phyloP scores from a whole-genome alignment of 106 monocot genomes.

The Amphibolis antarctica region DNA sequence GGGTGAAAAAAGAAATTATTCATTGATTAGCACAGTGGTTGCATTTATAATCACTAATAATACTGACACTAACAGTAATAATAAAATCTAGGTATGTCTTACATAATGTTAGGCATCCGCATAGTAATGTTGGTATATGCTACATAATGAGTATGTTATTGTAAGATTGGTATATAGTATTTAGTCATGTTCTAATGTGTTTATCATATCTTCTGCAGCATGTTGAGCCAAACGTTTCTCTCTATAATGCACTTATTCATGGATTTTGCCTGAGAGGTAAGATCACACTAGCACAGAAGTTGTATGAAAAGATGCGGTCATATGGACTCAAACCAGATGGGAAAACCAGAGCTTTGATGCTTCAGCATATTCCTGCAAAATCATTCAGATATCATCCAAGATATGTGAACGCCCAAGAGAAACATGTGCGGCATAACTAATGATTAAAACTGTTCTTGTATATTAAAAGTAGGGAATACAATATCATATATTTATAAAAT shows the following conservation, averaged over 20 bases:
- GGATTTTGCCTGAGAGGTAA: conserved; percentile 66
- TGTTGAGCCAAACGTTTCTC: conserved; percentile 44
- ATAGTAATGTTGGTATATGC: not conserved
- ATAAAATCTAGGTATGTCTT: no score
- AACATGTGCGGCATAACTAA: no score
- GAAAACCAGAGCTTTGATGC: conserved; percentile 81
- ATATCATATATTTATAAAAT: no score
- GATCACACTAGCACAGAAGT: conserved; percentile 35
- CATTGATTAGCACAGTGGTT: no score
- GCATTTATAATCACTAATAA: no score
- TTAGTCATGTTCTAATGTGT: not conserved
- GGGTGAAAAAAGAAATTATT: no score
- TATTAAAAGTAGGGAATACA: no score
- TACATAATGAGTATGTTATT: not conserved
- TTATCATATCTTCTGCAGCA: conserved; percentile 27
- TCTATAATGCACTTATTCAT: conserved; percentile 73
- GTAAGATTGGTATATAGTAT: not conserved
- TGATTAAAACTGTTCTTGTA: no score
- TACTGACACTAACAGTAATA: no score
- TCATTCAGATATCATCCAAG: conserved; percentile 1
- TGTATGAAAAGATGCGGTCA: conserved; percentile 48
- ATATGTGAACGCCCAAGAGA: not conserved
- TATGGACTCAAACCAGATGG: conserved; percentile 64
- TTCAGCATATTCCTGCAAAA: conserved; percentile 43
- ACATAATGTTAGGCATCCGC: no score